Percentiles rank a stretch among this genome's conserved stretches.
Conservation (phyloP, 345 rosid genomes). For the Lepidium sativum region DNA sequence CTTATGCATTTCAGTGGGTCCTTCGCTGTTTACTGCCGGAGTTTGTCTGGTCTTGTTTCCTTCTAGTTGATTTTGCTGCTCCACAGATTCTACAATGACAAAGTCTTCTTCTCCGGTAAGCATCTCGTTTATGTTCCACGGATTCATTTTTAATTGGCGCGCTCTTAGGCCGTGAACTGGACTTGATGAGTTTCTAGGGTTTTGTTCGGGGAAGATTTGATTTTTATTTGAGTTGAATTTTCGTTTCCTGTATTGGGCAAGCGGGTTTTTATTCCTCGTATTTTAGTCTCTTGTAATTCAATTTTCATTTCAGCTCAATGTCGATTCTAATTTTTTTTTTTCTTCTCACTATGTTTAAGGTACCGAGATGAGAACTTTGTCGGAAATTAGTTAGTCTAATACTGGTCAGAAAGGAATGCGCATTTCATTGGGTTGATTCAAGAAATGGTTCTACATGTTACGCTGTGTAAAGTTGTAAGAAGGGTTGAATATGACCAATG, state of each 20-base stretch:
- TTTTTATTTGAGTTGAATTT: not conserved
- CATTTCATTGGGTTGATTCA: constrained; percentile 16
- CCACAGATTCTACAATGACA: not conserved
- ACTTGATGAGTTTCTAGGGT: constrained; percentile 26
- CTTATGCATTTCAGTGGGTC: not conserved
- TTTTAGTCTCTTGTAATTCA: not conserved
- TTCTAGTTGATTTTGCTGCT: not conserved
- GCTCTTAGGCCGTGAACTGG: not conserved
- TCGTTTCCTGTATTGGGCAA: not conserved
- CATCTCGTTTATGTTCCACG: not conserved
- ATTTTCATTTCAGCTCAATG: not conserved
- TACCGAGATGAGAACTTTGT: not conserved
- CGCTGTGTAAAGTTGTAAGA: constrained; percentile 48
- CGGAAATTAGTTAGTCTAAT: not conserved
- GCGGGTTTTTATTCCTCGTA: not conserved
- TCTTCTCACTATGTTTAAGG: not conserved
- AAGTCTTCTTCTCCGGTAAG: constrained; percentile 26
- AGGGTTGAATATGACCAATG: constrained; percentile 87
- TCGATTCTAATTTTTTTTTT: not conserved
- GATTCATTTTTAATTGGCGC: constrained; percentile 11
- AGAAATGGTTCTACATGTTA: constrained; percentile 30
- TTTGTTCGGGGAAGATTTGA: not conserved
- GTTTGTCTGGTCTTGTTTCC: not conserved
- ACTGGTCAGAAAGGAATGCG: constrained; percentile 14
- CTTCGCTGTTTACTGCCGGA: not conserved